Percentiles rank a stretch among this genome's conserved stretches.
Evolutionary conservation across 495 filamentous ascomycete genomes (phyloP).

Genomic region (Penicillium dipodomyicola): DNA sequence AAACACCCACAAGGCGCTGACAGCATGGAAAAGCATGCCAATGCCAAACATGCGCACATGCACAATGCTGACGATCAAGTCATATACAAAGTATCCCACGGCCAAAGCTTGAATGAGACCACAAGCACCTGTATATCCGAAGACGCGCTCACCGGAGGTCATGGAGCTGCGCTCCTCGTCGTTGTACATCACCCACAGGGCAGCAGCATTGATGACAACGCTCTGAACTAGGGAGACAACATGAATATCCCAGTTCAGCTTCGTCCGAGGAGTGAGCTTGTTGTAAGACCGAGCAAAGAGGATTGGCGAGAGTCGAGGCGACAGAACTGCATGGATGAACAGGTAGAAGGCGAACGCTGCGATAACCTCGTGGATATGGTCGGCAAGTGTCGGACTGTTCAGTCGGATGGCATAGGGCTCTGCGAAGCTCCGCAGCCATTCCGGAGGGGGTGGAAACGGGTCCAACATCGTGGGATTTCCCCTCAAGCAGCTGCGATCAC

Average conservation of each 20-base stretch:
- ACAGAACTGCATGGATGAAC: slow-evolving; percentile 67
- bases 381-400: slow-evolving; percentile 65
- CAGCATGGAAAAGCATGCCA: slow-evolving; percentile 86
- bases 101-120: slow-evolving; percentile 84
- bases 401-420: slow-evolving; percentile 50
- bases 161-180: slow-evolving; percentile 76
- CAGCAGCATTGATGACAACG: slow-evolving; percentile 69
- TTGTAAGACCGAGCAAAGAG: slow-evolving; percentile 74
- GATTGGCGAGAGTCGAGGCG: slow-evolving; percentile 66
- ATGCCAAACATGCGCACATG: slow-evolving; percentile 79
- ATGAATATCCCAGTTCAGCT: slow-evolving; percentile 94
- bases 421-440: slow-evolving; percentile 40
- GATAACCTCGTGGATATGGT: slow-evolving; percentile 88
- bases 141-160: slow-evolving; percentile 74
- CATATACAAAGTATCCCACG: slow-evolving; percentile 94
- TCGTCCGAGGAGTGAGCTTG: slow-evolving; percentile 61
- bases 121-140: slow-evolving; percentile 80
- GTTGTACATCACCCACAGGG: slow-evolving; percentile 77
- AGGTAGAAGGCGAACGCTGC: slow-evolving; percentile 73
- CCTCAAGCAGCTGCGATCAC: slow-evolving; percentile 17
- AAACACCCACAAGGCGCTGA: slow-evolving; percentile 83
- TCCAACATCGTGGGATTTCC: slow-evolving; percentile 45
- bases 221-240: slow-evolving; percentile 91
- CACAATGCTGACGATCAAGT: slow-evolving; percentile 69
- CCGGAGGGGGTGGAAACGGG: slow-evolving; percentile 46